Conservation (phyloP, 2,329 filamentous ascomycete genomes). For the Cadophora gregata region DNA sequence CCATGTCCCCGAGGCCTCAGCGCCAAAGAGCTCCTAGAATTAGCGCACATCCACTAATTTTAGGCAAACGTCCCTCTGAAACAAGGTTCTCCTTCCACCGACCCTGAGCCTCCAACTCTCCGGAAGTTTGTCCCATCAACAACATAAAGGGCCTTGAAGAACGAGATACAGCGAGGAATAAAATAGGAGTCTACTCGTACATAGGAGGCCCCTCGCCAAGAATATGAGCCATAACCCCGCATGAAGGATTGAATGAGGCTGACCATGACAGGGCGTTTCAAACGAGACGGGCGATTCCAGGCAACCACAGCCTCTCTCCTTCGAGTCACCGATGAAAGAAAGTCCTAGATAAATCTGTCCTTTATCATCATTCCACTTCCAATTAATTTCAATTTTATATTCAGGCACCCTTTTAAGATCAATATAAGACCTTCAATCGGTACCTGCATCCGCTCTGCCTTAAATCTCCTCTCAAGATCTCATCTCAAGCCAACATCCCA, state of each 20-base stretch:
- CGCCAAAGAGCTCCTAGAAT: background rate
- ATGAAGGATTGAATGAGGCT: background rate
- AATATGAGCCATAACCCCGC: background rate
- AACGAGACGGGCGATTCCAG: background rate
- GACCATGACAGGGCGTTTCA: background rate
- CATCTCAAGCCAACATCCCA: background rate
- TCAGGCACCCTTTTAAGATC: background rate
- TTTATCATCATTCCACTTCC: background rate
- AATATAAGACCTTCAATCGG: background rate
- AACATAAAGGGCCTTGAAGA: too few species aligned
- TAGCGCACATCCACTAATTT: background rate
- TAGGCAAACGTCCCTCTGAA: background rate
- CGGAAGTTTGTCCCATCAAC: too few species aligned
- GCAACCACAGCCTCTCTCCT: constrained; percentile 1
- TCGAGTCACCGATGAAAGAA: background rate
- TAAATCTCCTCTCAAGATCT: too few species aligned
- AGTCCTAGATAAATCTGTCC: background rate
- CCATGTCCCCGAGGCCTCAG: background rate
- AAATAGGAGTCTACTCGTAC: background rate
- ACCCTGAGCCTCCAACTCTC: background rate
- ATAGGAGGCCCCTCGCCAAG: background rate
- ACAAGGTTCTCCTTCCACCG: background rate
- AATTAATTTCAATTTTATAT: background rate
- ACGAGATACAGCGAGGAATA: too few species aligned
- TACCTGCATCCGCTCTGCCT: background rate